Percentiles rank a stretch among this genome's conserved stretches.
Conservation (phyloP, 129 eudicot genomes). For the Flaveria sonorensis region DNA sequence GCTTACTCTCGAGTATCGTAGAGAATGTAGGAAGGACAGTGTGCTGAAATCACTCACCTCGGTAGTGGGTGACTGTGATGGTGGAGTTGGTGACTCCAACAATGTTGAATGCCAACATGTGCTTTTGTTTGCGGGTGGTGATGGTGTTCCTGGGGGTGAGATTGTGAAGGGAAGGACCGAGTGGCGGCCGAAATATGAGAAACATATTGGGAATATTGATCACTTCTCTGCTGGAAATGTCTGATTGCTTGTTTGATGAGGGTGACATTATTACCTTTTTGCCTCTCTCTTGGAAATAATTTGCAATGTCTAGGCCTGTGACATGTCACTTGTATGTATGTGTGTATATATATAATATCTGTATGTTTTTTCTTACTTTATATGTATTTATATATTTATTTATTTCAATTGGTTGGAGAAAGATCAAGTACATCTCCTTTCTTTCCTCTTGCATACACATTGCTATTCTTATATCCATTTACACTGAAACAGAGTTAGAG, state of each 20-base stretch:
- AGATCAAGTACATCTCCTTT: background rate
- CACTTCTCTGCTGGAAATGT: conserved; percentile 8
- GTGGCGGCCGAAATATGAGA: conserved; percentile 69
- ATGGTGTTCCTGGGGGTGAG: conserved; percentile 35
- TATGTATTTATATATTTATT: background rate
- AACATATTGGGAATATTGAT: background rate
- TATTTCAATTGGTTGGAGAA: background rate
- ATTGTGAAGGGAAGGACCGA: conserved; percentile 73
- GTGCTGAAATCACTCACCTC: conserved; percentile 73
- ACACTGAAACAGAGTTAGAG: too few species aligned
- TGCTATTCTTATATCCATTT: background rate
- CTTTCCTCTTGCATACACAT: background rate
- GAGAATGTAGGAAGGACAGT: conserved; percentile 84
- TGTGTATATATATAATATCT: background rate
- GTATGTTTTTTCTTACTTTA: background rate
- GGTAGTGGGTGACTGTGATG: conserved; percentile 32
- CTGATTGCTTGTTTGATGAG: background rate
- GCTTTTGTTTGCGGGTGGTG: conserved; percentile 66
- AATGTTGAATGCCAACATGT: conserved; percentile 78
- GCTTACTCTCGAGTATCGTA: conserved; percentile 73
- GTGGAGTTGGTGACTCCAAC: conserved; percentile 34
- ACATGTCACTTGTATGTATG: background rate
- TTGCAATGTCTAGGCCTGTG: background rate
- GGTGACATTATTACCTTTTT: background rate
- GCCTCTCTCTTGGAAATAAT: background rate